Evolutionary conservation across 2,329 filamentous ascomycete genomes (phyloP).

Genomic region (Aspergillus bombycis): DNA sequence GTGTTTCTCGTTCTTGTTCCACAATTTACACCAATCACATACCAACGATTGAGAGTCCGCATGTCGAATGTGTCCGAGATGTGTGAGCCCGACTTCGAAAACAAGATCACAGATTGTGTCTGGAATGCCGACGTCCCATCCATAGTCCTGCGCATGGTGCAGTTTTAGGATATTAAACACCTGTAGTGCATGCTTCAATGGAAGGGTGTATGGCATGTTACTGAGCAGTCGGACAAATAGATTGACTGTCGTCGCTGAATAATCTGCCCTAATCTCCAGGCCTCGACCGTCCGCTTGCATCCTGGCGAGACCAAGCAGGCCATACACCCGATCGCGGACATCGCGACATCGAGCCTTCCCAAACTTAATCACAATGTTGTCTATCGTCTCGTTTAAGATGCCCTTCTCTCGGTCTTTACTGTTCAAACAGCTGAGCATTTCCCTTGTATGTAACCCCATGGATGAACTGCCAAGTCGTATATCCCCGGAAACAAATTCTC

Average conservation of each 20-base stretch:
- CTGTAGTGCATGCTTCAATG: neutral
- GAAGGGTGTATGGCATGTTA: neutral
- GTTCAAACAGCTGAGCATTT: neutral
- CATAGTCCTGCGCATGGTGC: neutral
- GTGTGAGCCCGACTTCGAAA: neutral
- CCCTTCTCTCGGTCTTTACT: accelerated
- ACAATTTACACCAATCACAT: neutral
- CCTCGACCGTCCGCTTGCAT: neutral
- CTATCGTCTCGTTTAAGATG: too few relatives aligned
- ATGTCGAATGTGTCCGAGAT: neutral
- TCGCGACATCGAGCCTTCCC: neutral
- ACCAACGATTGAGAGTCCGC: neutral
- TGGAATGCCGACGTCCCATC: neutral
- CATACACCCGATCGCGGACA: neutral
- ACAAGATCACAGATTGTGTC: neutral
- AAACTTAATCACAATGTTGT: neutral
- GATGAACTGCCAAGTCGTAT: neutral
- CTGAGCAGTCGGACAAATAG: neutral
- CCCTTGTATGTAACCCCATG: neutral
- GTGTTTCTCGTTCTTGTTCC: neutral
- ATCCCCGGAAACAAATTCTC: neutral
- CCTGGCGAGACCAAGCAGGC: neutral
- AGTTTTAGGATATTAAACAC: neutral
- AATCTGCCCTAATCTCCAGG: neutral
- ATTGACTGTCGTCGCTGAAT: neutral